Evolutionary conservation across 2,329 filamentous ascomycete species (phyloP).

Genomic region (Ciborinia camelliae): DNA sequence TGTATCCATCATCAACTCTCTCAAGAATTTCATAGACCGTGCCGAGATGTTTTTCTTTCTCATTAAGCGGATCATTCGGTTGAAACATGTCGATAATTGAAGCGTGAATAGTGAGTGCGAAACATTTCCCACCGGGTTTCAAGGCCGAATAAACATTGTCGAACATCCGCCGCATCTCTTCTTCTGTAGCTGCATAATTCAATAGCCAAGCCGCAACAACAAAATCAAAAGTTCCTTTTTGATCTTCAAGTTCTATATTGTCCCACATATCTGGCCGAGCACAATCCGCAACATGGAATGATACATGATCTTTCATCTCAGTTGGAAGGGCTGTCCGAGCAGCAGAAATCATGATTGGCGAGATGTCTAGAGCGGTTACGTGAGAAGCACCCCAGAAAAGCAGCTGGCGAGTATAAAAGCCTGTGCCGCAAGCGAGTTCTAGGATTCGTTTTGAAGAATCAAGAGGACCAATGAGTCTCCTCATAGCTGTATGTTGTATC

Average conservation of each 20-base stretch:
- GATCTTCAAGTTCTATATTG: neutral
- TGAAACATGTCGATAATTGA: neutral
- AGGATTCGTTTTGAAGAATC: neutral
- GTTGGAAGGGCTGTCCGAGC: neutral
- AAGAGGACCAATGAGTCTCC: neutral
- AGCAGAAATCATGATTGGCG: neutral
- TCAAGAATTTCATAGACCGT: neutral
- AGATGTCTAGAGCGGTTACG: conserved; percentile 7
- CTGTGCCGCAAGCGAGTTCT: conserved; percentile 11
- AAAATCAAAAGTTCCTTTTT: neutral
- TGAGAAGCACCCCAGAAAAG: conserved; percentile 1
- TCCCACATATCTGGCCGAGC: conserved; percentile 4
- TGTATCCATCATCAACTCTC: neutral
- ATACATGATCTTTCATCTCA: neutral
- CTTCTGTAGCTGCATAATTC: conserved; percentile 2
- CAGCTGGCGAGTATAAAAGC: neutral
- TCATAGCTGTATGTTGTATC: conserved; percentile 2
- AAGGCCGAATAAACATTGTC: neutral
- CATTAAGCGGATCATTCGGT: neutral
- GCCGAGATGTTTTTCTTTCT: neutral
- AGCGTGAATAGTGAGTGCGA: conserved; percentile 6
- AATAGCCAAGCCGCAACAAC: conserved; percentile 2
- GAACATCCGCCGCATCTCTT: neutral
- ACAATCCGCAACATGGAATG: neutral
- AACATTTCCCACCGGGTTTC: neutral